Percentiles rank a stretch among this genome's conserved stretches.
These are phyloP conservation scores for Vickermania ingenoplastis DNA, from an alignment of 208 protist species.

Conservation along the genomic window DNA sequence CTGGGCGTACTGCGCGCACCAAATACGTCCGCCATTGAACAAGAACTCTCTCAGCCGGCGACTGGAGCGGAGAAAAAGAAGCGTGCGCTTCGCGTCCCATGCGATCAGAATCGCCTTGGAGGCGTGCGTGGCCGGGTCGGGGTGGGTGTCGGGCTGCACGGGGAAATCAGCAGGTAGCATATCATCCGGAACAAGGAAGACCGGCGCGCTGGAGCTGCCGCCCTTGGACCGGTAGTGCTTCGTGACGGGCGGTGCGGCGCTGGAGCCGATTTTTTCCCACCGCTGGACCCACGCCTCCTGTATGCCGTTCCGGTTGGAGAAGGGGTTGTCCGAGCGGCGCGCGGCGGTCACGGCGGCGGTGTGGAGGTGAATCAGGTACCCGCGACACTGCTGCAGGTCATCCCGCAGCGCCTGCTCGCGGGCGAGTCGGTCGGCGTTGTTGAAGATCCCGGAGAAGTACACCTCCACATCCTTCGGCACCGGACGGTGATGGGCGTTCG, in stretches of 20 bases:
- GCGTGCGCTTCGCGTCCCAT: constrained; percentile 78
- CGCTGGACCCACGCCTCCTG: constrained; percentile 55
- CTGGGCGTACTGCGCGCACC: constrained; percentile 90
- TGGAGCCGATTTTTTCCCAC: constrained; percentile 49
- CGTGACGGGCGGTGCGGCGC: constrained; percentile 38
- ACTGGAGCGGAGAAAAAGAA: constrained; percentile 73
- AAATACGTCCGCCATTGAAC: constrained; percentile 70
- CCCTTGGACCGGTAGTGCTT: constrained; percentile 19
- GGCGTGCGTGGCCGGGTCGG: constrained; percentile 27
- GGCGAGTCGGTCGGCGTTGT: constrained; percentile 45
- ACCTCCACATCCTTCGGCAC: constrained; percentile 43
- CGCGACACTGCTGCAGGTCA: constrained; percentile 27
- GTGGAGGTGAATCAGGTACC: constrained; percentile 62
- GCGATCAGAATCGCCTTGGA: constrained; percentile 61
- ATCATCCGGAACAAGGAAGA: constrained; percentile 52
- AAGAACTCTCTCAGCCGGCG: constrained; percentile 52
- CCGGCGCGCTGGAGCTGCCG: constrained; percentile 22
- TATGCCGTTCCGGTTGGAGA: constrained; percentile 74
- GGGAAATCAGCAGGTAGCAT: constrained; percentile 59
- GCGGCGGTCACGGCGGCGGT: constrained; percentile 74
- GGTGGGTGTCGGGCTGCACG: constrained; percentile 17
- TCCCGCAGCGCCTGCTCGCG: constrained; percentile 46
- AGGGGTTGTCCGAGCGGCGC: constrained; percentile 80
- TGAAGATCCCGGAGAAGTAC: constrained; percentile 71
- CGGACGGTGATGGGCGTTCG: constrained; percentile 3